A percentile compares a stretch with the other conserved stretches of the same genome.
These are phyloP conservation scores for Agaricus blazei DNA, from an alignment of 768 basidiomycete genomes.

Conservation along the genomic window DNA sequence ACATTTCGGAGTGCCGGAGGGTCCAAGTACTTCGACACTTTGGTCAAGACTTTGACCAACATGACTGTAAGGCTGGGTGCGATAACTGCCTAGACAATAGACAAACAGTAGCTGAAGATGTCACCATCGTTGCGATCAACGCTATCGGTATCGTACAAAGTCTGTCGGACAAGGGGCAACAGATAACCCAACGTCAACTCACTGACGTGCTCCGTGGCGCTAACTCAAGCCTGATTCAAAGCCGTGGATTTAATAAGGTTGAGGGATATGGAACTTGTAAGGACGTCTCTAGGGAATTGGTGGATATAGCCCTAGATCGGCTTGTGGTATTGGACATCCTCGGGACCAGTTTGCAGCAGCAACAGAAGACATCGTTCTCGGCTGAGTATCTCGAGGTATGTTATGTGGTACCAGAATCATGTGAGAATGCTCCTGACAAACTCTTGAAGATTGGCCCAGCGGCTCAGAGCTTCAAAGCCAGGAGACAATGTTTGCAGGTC, in stretches of 20 bases:
- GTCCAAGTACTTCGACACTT: constrained; percentile 87
- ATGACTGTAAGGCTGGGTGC: constrained; percentile 64
- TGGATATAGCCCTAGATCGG: constrained; percentile 62
- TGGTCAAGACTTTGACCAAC: constrained; percentile 69
- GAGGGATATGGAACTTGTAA: constrained; percentile 51
- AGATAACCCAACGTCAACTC: constrained; percentile 57
- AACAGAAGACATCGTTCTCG: constrained; percentile 21
- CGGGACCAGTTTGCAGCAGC: constrained; percentile 35
- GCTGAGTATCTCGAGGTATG: constrained; percentile 49
- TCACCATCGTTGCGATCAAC: constrained; percentile 51
- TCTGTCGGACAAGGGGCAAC: constrained; percentile 36
- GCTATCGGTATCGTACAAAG: constrained; percentile 55
- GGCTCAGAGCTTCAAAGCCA: background rate
- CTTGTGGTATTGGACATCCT: constrained; percentile 50
- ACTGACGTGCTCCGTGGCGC: constrained; percentile 64
- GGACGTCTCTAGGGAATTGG: constrained; percentile 41
- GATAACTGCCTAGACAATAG: constrained; percentile 72
- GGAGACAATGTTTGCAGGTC: background rate
- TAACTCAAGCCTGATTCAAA: constrained; percentile 38
- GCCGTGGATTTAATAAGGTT: constrained; percentile 43
- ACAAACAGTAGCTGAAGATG: constrained; percentile 44
- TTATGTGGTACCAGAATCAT: background rate
- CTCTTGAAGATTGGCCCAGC: background rate
- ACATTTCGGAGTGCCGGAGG: constrained; percentile 83
- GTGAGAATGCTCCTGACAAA: background rate